Evolutionary conservation across 192 early-diverging fungal species (phyloP), one percentile per base, ranked within the genome.

Genomic region (Rhizoclosmatium globosum): DNA sequence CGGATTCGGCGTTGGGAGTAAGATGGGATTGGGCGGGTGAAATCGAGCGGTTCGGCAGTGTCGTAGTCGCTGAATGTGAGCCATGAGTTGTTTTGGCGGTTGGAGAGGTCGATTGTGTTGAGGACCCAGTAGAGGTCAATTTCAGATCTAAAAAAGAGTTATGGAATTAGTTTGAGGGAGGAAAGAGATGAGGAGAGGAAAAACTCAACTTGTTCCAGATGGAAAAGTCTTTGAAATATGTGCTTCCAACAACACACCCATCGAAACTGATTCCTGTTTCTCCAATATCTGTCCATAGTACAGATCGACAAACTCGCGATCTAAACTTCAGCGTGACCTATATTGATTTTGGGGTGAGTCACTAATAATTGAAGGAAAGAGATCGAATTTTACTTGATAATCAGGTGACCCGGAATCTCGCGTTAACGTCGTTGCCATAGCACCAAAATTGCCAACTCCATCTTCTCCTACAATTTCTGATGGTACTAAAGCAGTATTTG

Each of bases 251-350:
- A 6, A 98, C 93, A 78, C 97, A 99, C 79, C 98, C 96, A 71
- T 99, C 95, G 82, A 99, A 95, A 67, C 91, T 92, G 38, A 99
- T 89, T 23, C 97, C 97, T 48, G 93, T 95, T 58, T 96, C 95
- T 3, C 92, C 91, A 81, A 97, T 92, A 79, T 99, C 96, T 67
- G 94, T 95, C 87, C 94, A 94, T 17, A 99, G 85, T 39, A 96
- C 90, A 7, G 95, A 96, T n/a, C 87, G 88, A 81, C 98, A 98
- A 42, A 94, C 93, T 15, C 92, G 91, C 0, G 95, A 93, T 47
- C 92, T 89, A 75, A 98, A 92, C 50, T 94, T 93, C 45, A 94
- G 85, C 0, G 86, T 90, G 19, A 93, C 84, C 71, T 89, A 53
- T 17, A 56, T 9, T n/a, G 50, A 56, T 2, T 3, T 44, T 41